These are phyloP conservation scores for Acanthamoeba sp. DNA, from an alignment of 208 protist genomes.

Conservation along the genomic window DNA sequence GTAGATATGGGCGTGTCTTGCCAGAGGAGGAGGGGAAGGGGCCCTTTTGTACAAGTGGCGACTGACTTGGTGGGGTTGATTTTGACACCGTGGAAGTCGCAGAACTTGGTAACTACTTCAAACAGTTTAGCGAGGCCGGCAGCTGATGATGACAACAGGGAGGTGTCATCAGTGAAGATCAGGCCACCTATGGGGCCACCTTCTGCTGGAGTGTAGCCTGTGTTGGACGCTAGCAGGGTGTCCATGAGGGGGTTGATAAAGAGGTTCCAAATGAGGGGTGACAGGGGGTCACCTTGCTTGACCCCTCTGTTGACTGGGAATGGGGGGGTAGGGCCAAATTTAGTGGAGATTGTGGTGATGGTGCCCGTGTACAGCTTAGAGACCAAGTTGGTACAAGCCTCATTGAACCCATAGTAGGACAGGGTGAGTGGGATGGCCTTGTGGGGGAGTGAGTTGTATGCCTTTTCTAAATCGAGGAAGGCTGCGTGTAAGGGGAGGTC, in stretches of 20 bases:
- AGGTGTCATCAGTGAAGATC: background rate
- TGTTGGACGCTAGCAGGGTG: background rate
- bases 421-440: background rate
- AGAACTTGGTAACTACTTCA: background rate
- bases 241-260: background rate
- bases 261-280: background rate
- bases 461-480: background rate
- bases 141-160: background rate
- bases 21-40: background rate
- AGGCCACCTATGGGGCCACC: background rate
- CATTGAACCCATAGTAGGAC: background rate
- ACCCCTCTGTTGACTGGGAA: background rate
- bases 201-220: background rate
- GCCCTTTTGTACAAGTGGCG: background rate
- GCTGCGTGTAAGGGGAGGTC: background rate
- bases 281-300: background rate
- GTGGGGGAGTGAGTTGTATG: background rate
- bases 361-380: background rate
- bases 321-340: background rate
- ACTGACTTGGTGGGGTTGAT: background rate
- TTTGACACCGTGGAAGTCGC: background rate
- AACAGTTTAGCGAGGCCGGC: background rate
- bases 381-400: background rate
- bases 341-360: background rate
- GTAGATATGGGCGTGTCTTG: background rate